These are phyloP conservation scores for Lichtheimia ramosa DNA, from an alignment of 371 early-diverging fungal genomes.

Conservation along the genomic window DNA sequence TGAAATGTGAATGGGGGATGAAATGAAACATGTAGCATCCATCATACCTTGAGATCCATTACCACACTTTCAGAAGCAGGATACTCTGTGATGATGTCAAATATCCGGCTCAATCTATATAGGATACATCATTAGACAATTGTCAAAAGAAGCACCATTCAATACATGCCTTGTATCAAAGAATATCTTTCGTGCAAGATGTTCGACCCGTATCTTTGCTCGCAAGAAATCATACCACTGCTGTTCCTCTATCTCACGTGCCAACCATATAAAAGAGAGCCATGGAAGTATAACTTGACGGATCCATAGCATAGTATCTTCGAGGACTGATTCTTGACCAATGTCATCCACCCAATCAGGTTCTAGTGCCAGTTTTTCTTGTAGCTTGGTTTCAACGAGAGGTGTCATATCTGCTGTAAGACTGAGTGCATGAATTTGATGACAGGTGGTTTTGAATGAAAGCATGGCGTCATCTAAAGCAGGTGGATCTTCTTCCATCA, in stretches of 20 bases:
- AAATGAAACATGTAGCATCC: too few relatives aligned
- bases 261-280: constrained; percentile 15
- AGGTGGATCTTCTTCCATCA: background rate
- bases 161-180: constrained; percentile 16
- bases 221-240: constrained; percentile 19
- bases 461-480: background rate
- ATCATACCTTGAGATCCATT: constrained; percentile 31
- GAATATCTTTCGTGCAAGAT: constrained; percentile 11
- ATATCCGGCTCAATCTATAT: constrained; percentile 19
- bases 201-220: constrained; percentile 14
- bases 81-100: constrained; percentile 38
- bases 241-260: background rate
- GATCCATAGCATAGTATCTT: constrained; percentile 6
- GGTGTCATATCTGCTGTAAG: constrained; percentile 6
- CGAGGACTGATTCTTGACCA: background rate
- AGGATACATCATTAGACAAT: background rate
- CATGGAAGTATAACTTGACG: constrained; percentile 16
- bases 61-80: constrained; percentile 28
- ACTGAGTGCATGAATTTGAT: background rate
- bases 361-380: background rate
- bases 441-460: constrained; percentile 6
- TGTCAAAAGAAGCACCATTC: background rate
- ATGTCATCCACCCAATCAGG: background rate
- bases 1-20: too few relatives aligned
- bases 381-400: background rate